Evolutionary conservation across 345 rosid genomes (phyloP), one percentile per base, ranked within the genome.

Genomic region (Anastatica hierochuntica): DNA sequence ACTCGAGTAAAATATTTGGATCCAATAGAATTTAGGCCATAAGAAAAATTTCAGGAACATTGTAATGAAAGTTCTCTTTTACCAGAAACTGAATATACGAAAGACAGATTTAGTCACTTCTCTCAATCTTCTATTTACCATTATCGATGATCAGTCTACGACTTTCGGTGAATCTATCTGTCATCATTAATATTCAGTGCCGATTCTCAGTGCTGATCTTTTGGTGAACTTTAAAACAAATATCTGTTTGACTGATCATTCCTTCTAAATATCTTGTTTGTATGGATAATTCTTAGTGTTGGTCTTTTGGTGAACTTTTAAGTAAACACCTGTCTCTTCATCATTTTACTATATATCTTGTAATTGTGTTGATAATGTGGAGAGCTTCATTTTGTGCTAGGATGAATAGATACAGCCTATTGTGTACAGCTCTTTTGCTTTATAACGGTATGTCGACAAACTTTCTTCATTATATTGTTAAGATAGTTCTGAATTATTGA

Each of bases 101-200:
- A 42, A 20, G 17, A 41, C 27, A 61, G 14, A 51, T 26, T n/a
- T n/a, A n/a, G 24, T 8, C 10, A 15, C 1, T 30, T 49, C 36
- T 57, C 30, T 56, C 41, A 21, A 21, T 38, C 1, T 40, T 41
- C 19, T 37, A 5, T 42, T 5, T 26, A 34, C 47, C 42, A 50
- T 48, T 57, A 56, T 26, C 34, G 43, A 51, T 43, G 3, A 43
- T 62, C 29, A 51, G 35, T 41, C 14, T 41, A 5, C 12, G 53
- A 61, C 31, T 43, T 17, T 43, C 21, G 60, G 35, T 27, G 49
- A 58, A 66, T 49, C 54, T 43, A 43, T 44, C 17, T 58, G n/a
- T 50, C 36, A 50, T 51, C 60, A 58, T 51, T 65, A 43, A 11
- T 58, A 53, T 29, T 43, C 41, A 49, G 14, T 37, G 64, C 64